A percentile compares a stretch with the other conserved stretches of the same genome.
Evolutionary conservation across 2,329 filamentous ascomycete species (phyloP).

Genomic region (Trichoderma sp.): DNA sequence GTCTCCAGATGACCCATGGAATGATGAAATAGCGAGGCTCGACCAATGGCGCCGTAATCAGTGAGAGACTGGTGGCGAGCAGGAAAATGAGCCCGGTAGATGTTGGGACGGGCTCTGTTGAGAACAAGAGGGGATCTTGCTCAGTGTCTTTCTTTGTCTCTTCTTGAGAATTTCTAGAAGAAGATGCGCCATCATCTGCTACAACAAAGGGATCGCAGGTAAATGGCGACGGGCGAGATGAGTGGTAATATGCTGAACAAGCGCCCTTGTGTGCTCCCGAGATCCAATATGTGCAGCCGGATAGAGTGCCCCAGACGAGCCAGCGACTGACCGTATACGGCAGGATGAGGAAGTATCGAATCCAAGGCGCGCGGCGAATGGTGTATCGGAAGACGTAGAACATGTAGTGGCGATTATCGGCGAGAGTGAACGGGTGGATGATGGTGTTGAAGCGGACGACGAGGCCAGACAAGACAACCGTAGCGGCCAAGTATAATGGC

Average conservation of each 20-base stretch:
- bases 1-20: slow-evolving; percentile 90
- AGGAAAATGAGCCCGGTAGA: slow-evolving; percentile 64
- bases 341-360: slow-evolving; percentile 70
- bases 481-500: slow-evolving; percentile 42
- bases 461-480: slow-evolving; percentile 44
- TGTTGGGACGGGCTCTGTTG: slow-evolving; percentile 44
- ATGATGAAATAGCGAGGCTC: slow-evolving; percentile 96
- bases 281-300: slow-evolving; percentile 44
- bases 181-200: neutral
- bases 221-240: slow-evolving; percentile 31
- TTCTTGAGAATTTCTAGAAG: neutral
- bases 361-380: slow-evolving; percentile 64
- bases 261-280: slow-evolving; percentile 14
- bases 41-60: slow-evolving; percentile 87
- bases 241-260: slow-evolving; percentile 10
- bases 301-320: slow-evolving; percentile 67
- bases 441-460: slow-evolving; percentile 84
- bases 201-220: slow-evolving; percentile 39
- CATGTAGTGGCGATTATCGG: slow-evolving; percentile 95
- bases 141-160: slow-evolving; percentile 17
- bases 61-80: slow-evolving; percentile 72
- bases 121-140: slow-evolving; percentile 37
- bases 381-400: slow-evolving; percentile 93
- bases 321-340: slow-evolving; percentile 74
- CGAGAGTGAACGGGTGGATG: slow-evolving; percentile 92